phyloP scores from a whole-genome alignment of 2,329 filamentous ascomycete genomes.

The Cercospora berteroae region DNA sequence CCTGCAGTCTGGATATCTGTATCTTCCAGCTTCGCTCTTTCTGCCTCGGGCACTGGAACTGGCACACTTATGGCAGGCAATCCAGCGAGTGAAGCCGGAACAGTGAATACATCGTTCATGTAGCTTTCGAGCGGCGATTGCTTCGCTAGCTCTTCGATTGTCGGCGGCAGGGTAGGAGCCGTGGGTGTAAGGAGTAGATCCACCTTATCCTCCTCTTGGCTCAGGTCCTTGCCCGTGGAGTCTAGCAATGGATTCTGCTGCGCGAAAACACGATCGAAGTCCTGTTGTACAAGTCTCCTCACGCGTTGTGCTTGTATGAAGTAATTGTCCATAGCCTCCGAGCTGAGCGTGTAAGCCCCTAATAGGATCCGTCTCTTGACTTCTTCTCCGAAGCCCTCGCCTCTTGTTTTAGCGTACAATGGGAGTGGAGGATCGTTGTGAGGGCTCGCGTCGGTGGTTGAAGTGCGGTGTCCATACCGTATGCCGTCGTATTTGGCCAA shows the following conservation, averaged over 20 bases:
- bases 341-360: conserved; percentile 85
- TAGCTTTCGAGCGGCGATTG: conserved; percentile 59
- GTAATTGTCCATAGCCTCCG: conserved; percentile 90
- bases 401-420: conserved; percentile 74
- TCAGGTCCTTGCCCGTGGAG: conserved; percentile 8
- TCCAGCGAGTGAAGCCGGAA: conserved; percentile 88
- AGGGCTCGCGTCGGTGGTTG: conserved; percentile 51
- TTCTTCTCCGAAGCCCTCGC: conserved; percentile 74
- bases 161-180: conserved; percentile 72
- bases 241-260: conserved; percentile 65
- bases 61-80: conserved; percentile 86
- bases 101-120: conserved; percentile 92
- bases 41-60: conserved; percentile 42
- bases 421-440: conserved; percentile 29
- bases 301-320: conserved; percentile 92
- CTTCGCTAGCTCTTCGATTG: conserved; percentile 57
- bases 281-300: conserved; percentile 74
- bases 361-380: conserved; percentile 84
- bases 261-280: conserved; percentile 79
- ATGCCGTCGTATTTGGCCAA: conserved; percentile 95
- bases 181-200: conserved; percentile 89
- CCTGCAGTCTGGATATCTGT: conserved; percentile 51
- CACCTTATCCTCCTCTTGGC: conserved; percentile 63
- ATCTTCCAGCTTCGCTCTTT: conserved; percentile 24
- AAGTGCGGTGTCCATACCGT: conserved; percentile 70